Evolutionary conservation across 306 rosid genomes (phyloP), one percentile per base, ranked within the genome.

Genomic region (Albizia julibrissin): DNA sequence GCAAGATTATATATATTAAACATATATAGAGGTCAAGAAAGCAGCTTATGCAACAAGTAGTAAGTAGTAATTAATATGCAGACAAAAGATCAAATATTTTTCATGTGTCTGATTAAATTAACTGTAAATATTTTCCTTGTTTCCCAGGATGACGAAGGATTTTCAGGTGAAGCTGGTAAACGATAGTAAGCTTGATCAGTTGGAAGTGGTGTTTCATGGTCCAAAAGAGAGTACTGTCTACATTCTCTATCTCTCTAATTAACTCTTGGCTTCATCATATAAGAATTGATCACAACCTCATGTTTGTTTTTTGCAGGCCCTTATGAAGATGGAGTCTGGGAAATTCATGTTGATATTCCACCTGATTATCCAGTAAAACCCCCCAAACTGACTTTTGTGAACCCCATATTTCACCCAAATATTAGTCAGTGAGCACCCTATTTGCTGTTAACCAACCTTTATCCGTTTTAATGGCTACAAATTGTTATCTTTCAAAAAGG

Each of bases 381-480:
- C 93, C 49, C 90, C 88, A 88, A 89, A 39, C 82, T 91, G 42
- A 87, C 85, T 31, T 91, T 91, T 78, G 85, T 86, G 85, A 89
- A 91, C 90, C 88, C 86, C 74, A 89, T 52, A 19, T 91, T 52
- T 93, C 99, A 95, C 86, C 99, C 99, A 9, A 95, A 95, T 82
- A 97, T 93, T 72, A 94, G 93, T 84, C 69, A 86, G 97, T 95
- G 83, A 92, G 99, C 85, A 82, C 71, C 16, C 31, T 2, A 58
- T 24, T n/a, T 19, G 3, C 16, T 47, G 18, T 11, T 15, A 15
- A 39, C 16, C 1, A 14, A 13, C 18, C 3, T 47, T 2, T 47
- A 15, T 18, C 56, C n/a, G 7, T 50, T 16, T 42, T 34, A 5
- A 50, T 13, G 2, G 52, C 52, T 47, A 11, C 58, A 50, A 16